Base-by-base conservation (phyloP, 257 asterid species). In the Knoxia roxburghii region DNA sequence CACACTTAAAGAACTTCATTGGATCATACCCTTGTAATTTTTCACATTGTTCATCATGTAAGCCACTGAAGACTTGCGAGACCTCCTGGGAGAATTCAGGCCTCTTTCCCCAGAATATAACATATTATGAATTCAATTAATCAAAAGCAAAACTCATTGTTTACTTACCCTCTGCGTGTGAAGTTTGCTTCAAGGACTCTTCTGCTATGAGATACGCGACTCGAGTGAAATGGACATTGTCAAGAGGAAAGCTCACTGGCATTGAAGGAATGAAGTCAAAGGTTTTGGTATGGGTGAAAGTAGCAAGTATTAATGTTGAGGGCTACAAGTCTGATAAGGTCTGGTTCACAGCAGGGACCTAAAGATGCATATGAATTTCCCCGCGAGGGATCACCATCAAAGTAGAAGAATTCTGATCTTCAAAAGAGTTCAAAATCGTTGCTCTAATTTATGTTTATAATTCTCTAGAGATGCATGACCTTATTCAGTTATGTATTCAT, bases 211-310 rank as follows among this genome's bases (percentile, higher is more conserved):
- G 96, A 50, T 91, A 87, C 65, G 83, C 89, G 7, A 81, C 85
- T 21, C 95, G 98, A 8, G 80, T 92, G 18, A 92, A 92, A 76
- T 87, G 75, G 66, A 87, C 84, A 54, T 63, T 92, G 79, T 83
- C 95, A 7, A 84, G 92, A 73, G 98, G 98, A 58, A 92, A 89
- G 77, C 88, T 89, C 72, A 40, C 84, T 0, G 93, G 89, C 45
- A 82, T 92, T 9, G 97, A 92, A 68, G 98, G 97, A 59, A 79
- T 92, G 96, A 89, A 89, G 80, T 89, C 96, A 7, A 92, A 92
- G 75, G 95, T 92, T 11, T 62, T 92, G 76, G 95, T 89, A 60
- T 92, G 97, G 98, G 95, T 89, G 65, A 92, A 87, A 69, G 91
- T 89, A 32, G 85, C 88, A 0, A 56, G 81, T 50, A 64, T 89